phyloP scores from a whole-genome alignment of 2,329 filamentous ascomycete genomes.

The Conoideocrella luteorostrata region DNA sequence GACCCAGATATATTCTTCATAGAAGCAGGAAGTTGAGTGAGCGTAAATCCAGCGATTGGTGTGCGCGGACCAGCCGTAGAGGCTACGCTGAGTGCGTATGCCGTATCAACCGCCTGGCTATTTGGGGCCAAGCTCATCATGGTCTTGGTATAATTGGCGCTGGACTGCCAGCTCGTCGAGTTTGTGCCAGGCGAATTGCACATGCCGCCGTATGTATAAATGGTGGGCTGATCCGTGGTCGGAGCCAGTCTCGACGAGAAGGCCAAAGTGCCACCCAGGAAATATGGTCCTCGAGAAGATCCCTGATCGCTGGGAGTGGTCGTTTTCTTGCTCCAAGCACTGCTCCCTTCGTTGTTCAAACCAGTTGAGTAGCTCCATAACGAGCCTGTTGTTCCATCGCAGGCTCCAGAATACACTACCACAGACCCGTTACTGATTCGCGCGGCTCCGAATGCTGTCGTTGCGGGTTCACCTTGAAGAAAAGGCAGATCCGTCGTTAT shows the following conservation, averaged over 20 bases:
- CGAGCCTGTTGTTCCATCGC: slow-evolving; percentile 46
- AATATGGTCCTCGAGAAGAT: slow-evolving; percentile 34
- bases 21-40: slow-evolving; percentile 67
- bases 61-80: slow-evolving; percentile 56
- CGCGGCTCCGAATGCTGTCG: slow-evolving; percentile 59
- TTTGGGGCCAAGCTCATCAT: slow-evolving; percentile 63
- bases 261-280: slow-evolving; percentile 51
- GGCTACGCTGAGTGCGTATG: slow-evolving; percentile 32
- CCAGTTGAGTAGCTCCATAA: slow-evolving; percentile 63
- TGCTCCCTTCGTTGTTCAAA: slow-evolving; percentile 20
- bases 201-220: slow-evolving; percentile 87
- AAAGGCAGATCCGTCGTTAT: slow-evolving; percentile 59
- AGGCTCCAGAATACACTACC: slow-evolving; percentile 68
- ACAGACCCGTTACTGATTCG: slow-evolving; percentile 64
- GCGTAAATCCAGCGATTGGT: slow-evolving; percentile 78
- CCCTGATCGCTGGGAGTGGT: slow-evolving; percentile 16
- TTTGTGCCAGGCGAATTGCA: slow-evolving; percentile 52
- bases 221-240: slow-evolving; percentile 43
- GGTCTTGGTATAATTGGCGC: slow-evolving; percentile 70
- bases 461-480: slow-evolving; percentile 37
- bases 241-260: slow-evolving; percentile 59
- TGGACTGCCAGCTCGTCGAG: slow-evolving; percentile 52
- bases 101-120: slow-evolving; percentile 18
- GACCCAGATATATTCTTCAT: slow-evolving; percentile 60
- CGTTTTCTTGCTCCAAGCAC: slow-evolving; percentile 24